These are phyloP conservation scores for Vigna angularis DNA, from an alignment of 306 rosid species.

Conservation along the genomic window DNA sequence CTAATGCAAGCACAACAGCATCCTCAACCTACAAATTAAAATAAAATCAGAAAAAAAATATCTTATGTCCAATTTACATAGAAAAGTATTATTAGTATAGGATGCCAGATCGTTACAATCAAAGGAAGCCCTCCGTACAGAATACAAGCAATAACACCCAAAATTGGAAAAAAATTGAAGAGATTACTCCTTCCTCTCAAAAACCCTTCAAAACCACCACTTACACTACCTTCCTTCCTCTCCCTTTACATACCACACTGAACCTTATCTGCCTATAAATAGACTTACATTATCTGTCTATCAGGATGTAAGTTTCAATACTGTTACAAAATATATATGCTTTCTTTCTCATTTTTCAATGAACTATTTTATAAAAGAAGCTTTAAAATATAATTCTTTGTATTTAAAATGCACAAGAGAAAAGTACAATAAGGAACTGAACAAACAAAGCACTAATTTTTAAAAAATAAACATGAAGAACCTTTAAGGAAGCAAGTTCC, in stretches of 20 bases:
- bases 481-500: slow-evolving; percentile 88
- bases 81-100: slow-evolving; percentile 6
- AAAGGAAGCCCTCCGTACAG: slow-evolving; percentile 20
- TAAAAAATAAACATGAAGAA: slow-evolving; percentile 36
- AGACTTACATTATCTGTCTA: too few species aligned
- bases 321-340: too few species aligned
- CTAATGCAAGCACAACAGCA: slow-evolving; percentile 84
- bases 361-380: too few species aligned
- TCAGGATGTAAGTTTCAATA: too few species aligned
- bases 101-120: slow-evolving; percentile 26
- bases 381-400: slow-evolving; percentile 21
- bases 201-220: not conserved
- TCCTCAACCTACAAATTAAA: slow-evolving; percentile 78
- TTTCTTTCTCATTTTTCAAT: too few species aligned
- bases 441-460: slow-evolving; percentile 13
- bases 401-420: slow-evolving; percentile 30
- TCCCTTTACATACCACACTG: too few species aligned
- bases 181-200: not conserved
- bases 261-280: too few species aligned
- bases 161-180: not conserved
- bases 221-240: too few species aligned
- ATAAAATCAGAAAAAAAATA: not conserved
- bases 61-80: slow-evolving; percentile 20
- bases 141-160: slow-evolving; percentile 29
- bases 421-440: slow-evolving; percentile 8